A percentile compares a stretch with the other conserved stretches of the same genome.
phyloP scores from a whole-genome alignment of 163 green algal species.

The Prototheca wickerhamii region DNA sequence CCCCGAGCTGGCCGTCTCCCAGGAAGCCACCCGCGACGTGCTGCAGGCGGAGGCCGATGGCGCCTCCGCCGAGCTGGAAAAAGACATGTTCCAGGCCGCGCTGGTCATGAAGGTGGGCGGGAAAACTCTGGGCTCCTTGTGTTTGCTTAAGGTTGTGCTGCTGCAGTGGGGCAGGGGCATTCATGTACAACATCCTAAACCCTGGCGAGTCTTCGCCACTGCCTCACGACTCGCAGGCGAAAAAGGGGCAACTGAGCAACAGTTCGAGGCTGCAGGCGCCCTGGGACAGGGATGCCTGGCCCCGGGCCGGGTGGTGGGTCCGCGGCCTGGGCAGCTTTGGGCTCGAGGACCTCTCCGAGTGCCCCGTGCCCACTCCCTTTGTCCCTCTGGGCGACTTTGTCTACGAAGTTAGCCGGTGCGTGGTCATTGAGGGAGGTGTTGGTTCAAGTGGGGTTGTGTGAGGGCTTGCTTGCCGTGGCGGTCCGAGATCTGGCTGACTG shows the following conservation, averaged over 20 bases:
- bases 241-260: slow-evolving; percentile 7
- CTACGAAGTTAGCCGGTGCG: slow-evolving; percentile 20
- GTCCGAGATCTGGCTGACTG: neutral
- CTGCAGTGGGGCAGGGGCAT: too few relatives aligned
- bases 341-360: slow-evolving; percentile 40
- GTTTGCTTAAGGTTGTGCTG: too few relatives aligned
- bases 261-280: slow-evolving; percentile 3
- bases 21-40: neutral
- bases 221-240: neutral
- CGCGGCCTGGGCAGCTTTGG: slow-evolving; percentile 29
- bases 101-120: slow-evolving; percentile 7
- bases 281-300: slow-evolving; percentile 42
- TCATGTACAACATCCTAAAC: too few relatives aligned
- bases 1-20: too few relatives aligned
- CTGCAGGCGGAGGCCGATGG: slow-evolving; percentile 1
- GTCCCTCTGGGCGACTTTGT: slow-evolving; percentile 56
- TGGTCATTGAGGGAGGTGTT: neutral
- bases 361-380: slow-evolving; percentile 45
- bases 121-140: neutral
- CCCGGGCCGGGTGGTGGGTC: slow-evolving; percentile 47
- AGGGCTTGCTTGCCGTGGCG: neutral
- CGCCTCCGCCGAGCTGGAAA: slow-evolving; percentile 3
- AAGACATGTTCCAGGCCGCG: slow-evolving; percentile 18
- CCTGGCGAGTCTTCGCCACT: too few relatives aligned
- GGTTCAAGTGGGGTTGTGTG: neutral